phyloP scores from a whole-genome alignment of 176 grass and related monocot species.

The Aegilops bicornis region DNA sequence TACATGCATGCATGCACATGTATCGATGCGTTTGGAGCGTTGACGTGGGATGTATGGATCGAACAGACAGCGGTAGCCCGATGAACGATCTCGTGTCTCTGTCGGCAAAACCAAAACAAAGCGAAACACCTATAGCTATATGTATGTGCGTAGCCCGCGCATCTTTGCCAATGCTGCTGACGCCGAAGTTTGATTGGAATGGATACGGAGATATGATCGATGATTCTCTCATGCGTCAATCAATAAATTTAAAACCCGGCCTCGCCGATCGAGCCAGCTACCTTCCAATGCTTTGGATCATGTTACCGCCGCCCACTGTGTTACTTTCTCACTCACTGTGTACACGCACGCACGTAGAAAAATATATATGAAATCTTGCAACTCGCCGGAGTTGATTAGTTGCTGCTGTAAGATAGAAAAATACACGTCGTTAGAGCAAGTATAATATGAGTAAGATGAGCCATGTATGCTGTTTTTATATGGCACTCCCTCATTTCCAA shows the following conservation, averaged over 20 bases:
- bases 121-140: neutral
- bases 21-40: neutral
- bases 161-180: conserved; percentile 17
- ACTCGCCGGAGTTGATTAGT: neutral
- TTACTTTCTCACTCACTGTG: neutral
- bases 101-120: neutral
- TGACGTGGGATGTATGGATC: neutral
- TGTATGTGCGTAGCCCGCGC: neutral
- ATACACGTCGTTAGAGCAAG: too few relatives aligned
- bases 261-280: conserved; percentile 16
- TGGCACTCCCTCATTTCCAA: too few relatives aligned
- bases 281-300: neutral
- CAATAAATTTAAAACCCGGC: neutral
- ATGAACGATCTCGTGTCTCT: conserved; percentile 39
- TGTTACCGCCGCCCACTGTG: neutral
- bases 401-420: neutral
- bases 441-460: too few relatives aligned
- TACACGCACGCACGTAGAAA: neutral
- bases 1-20: too few relatives aligned
- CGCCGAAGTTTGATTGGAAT: neutral
- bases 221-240: neutral
- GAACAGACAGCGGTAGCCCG: conserved; percentile 27
- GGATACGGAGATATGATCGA: neutral
- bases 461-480: too few relatives aligned
- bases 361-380: neutral